phyloP scores from a whole-genome alignment of 495 filamentous ascomycete species.

The Hypoxylon trugodes region DNA sequence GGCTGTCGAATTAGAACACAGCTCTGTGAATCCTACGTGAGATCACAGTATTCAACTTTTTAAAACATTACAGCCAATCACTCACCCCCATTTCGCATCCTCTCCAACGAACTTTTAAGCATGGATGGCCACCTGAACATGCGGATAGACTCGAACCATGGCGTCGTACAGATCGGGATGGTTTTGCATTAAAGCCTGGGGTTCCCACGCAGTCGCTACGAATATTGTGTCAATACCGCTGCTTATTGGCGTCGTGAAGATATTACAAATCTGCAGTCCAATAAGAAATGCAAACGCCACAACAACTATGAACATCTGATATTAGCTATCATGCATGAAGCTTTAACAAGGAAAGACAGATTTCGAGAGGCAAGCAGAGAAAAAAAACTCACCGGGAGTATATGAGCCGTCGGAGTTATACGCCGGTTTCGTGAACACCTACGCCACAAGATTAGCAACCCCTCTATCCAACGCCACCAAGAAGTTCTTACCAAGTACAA shows the following conservation, averaged over 20 bases:
- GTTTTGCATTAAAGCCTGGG: slow-evolving; percentile 81
- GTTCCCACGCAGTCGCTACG: slow-evolving; percentile 87
- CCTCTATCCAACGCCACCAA: too few species aligned
- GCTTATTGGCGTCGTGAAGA: slow-evolving; percentile 84
- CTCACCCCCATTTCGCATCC: neutral
- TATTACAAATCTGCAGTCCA: slow-evolving; percentile 75
- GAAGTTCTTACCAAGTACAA: slow-evolving; percentile 73
- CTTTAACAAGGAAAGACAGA: neutral
- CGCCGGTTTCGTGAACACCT: slow-evolving; percentile 67
- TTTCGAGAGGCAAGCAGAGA: too few species aligned
- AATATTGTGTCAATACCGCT: slow-evolving; percentile 83
- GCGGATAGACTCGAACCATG: slow-evolving; percentile 82
- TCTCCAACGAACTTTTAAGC: slow-evolving; percentile 17
- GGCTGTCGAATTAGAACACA: too few species aligned
- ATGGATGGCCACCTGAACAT: slow-evolving; percentile 69
- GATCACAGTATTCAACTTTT: too few species aligned
- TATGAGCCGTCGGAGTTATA: slow-evolving; percentile 75
- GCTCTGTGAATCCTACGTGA: too few species aligned
- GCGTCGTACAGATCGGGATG: slow-evolving; percentile 80
- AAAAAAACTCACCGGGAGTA: slow-evolving; percentile 47
- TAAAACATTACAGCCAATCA: neutral
- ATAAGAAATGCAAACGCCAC: slow-evolving; percentile 68
- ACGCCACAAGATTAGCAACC: too few species aligned
- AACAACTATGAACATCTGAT: slow-evolving; percentile 32
- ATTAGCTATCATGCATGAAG: slow-evolving; percentile 2